These are phyloP conservation scores for Vitis labrusca DNA, from an alignment of 164 flowering plant species.

Conservation along the genomic window DNA sequence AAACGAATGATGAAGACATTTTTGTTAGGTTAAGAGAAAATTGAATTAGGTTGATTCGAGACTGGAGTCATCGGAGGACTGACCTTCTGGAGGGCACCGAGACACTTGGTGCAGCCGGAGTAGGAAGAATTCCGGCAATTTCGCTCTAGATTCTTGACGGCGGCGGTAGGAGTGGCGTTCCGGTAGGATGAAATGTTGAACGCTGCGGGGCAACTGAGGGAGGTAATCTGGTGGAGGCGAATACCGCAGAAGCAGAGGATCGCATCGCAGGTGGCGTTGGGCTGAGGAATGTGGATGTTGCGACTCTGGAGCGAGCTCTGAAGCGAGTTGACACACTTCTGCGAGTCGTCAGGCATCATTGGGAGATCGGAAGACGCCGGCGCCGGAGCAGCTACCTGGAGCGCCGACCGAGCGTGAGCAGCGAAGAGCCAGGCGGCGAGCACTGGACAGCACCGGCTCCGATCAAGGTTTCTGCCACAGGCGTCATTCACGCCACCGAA, in stretches of 20 bases:
- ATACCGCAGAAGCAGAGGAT: constrained; percentile 97
- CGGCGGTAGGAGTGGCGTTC: constrained; percentile 86
- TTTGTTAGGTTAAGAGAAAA: background rate
- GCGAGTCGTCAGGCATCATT: constrained; percentile 97
- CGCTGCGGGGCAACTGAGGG: constrained; percentile 88
- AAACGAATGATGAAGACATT: background rate
- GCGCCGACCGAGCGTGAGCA: constrained; percentile 86
- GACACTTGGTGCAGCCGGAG: constrained; percentile 89
- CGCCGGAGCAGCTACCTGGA: constrained; percentile 50
- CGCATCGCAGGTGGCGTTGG: constrained; percentile 84
- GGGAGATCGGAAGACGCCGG: constrained; percentile 47
- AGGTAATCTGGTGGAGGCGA: constrained; percentile 84
- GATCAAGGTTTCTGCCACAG: constrained; percentile 76
- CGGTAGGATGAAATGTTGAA: constrained; percentile 54
- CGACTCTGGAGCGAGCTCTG: constrained; percentile 67
- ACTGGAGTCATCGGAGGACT: background rate
- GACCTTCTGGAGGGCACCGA: constrained; percentile 89
- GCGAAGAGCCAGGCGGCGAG: constrained; percentile 99
- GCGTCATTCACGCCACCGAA: constrained; percentile 94
- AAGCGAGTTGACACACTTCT: constrained; percentile 86
- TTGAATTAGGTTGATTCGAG: too few species aligned
- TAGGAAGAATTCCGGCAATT: constrained; percentile 85
- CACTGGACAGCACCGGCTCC: constrained; percentile 98
- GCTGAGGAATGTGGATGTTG: constrained; percentile 72
- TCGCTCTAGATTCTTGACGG: constrained; percentile 67